Evolutionary conservation across 345 rosid genomes (phyloP).

Genomic region (Turnera subulata): DNA sequence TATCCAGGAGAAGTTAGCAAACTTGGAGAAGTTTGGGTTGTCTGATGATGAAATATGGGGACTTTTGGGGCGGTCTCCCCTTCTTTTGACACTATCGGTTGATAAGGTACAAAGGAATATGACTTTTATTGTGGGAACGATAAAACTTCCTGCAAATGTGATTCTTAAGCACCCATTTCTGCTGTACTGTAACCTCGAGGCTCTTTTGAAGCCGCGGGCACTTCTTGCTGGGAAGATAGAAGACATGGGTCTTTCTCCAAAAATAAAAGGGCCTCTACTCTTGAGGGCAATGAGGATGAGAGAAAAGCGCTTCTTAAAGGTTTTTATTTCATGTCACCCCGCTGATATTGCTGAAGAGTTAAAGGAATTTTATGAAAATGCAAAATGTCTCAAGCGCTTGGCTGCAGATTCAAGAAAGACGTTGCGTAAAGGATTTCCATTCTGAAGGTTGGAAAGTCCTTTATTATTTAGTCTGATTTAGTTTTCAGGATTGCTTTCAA

Average conservation of each 20-base stretch:
- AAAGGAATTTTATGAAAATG: conserved; percentile 44
- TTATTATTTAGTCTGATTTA: too few species aligned
- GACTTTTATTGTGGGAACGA: conserved; percentile 64
- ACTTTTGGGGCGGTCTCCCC: conserved; percentile 53
- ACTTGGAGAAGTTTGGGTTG: conserved; percentile 69
- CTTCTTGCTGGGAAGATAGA: conserved; percentile 48
- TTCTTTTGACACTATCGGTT: conserved; percentile 53
- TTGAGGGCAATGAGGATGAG: conserved; percentile 63
- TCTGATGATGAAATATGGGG: conserved; percentile 62
- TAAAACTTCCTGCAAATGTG: conserved; percentile 52
- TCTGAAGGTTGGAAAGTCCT: conserved; percentile 25
- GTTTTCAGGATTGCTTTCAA: too few species aligned
- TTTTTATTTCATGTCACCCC: conserved; percentile 54
- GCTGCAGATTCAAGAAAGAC: conserved; percentile 53
- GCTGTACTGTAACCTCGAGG: conserved; percentile 52
- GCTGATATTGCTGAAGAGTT: conserved; percentile 47
- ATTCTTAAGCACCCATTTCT: conserved; percentile 49
- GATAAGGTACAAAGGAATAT: conserved; percentile 87
- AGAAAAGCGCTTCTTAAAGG: conserved; percentile 54
- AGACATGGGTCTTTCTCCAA: conserved; percentile 59
- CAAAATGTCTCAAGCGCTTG: conserved; percentile 54
- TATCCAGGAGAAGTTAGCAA: conserved; percentile 55
- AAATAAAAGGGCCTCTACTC: conserved; percentile 29
- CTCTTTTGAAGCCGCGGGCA: conserved; percentile 53
- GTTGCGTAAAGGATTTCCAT: conserved; percentile 58